Evolutionary conservation across 257 asterid species (phyloP).

Genomic region (Rubia yunnanensis): DNA sequence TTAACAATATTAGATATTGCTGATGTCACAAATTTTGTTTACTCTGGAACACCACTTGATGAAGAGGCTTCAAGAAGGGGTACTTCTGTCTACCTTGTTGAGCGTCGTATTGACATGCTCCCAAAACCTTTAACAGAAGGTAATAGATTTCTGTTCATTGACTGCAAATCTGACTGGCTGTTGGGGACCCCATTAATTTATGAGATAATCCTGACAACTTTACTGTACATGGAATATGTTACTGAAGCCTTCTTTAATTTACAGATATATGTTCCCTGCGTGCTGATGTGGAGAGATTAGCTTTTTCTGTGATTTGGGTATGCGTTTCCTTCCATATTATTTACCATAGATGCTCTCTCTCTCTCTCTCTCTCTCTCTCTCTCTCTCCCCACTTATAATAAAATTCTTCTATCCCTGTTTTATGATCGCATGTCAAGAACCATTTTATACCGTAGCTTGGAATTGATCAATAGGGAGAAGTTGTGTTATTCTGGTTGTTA

Average conservation of each 20-base stretch:
- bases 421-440: background rate
- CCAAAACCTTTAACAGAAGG: conserved; percentile 99
- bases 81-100: conserved; percentile 98
- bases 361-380: background rate
- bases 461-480: background rate
- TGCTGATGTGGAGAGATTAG: conserved; percentile 88
- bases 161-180: background rate
- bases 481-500: background rate
- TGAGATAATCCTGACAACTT: background rate
- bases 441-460: background rate
- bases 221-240: background rate
- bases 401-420: background rate
- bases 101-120: conserved; percentile 97
- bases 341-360: background rate
- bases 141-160: conserved; percentile 12
- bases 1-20: conserved; percentile 79
- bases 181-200: background rate
- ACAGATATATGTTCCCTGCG: conserved; percentile 96
- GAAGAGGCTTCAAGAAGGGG: conserved; percentile 98
- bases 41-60: conserved; percentile 86
- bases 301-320: conserved; percentile 99
- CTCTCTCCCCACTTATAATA: background rate
- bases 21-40: conserved; percentile 95
- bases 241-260: conserved; percentile 14
- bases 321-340: conserved; percentile 5